Evolutionary conservation across 75 land plant species (phyloP), one percentile per base, ranked within the genome.

Genomic region (Selaginella tamariscina): DNA sequence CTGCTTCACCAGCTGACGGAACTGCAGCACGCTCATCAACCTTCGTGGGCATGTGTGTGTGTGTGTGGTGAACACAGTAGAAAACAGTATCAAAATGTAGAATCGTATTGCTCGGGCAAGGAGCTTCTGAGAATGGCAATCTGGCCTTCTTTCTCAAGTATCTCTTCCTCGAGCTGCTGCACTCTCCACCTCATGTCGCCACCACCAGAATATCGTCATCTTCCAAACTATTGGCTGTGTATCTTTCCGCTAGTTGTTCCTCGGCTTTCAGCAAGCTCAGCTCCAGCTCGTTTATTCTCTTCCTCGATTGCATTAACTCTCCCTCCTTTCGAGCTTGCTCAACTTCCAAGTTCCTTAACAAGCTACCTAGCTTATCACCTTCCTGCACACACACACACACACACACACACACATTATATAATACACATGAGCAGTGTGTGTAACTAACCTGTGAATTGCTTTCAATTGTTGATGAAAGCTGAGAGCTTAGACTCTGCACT

Each of bases 91-190:
- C n/a, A 39, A 15, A 39, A 39, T 5, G 15, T 39, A 15, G 49
- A 39, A 15, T 39, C 49, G 49, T 39, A 39, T 39, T 39, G 11
- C 15, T 39, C 75, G 15, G 33, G 32, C 23, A 74, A 69, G 21
- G 31, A 64, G 23, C 76, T 55, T 44, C 59, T 74, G 33, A 74
- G 65, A 18, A 74, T 74, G 62, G 66, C 72, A 21, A 74, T 74
- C 31, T 74, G 71, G 54, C 76, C 76, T 26, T 74, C 76, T 30
- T 74, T 74, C 71, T 70, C 56, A 55, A 74, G 31, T 15, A 74
- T 62, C 32, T 74, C 76, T 39, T 74, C 76, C 29, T 74, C 76
- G 2, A 74, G 44, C 13, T 68, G 31, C 27, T 68, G 72, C 0
- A 74, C 71, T 49, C 39, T 68, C 30, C 64, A 59, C 32, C 32